phyloP scores from a whole-genome alignment of 2,329 filamentous ascomycete genomes.

The Fusarium sp. region DNA sequence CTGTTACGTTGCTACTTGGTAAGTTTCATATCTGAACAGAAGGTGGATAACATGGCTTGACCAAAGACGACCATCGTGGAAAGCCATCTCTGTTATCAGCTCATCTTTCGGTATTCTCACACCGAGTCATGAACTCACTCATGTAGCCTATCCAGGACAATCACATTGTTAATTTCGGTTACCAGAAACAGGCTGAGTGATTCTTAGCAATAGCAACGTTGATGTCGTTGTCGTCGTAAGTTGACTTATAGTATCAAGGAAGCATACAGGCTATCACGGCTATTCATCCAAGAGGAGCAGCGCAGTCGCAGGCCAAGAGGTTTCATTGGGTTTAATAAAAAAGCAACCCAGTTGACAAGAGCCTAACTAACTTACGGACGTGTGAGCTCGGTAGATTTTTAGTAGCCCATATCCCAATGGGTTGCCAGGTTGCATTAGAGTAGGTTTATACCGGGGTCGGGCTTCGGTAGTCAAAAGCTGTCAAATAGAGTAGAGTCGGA shows the following conservation, averaged over 20 bases:
- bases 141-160: not conserved
- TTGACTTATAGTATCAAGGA: not conserved
- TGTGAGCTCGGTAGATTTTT: constrained; percentile 6
- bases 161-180: constrained; percentile 13
- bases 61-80: too few relatives aligned
- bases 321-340: not conserved
- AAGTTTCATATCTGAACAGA: not conserved
- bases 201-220: not conserved
- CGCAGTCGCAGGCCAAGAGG: not conserved
- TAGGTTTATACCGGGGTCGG: constrained; percentile 3
- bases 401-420: constrained; percentile 4
- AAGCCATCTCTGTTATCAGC: constrained; percentile 5
- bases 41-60: constrained; percentile 10
- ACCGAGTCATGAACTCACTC: constrained; percentile 3
- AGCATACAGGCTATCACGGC: constrained; percentile 2
- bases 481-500: not conserved
- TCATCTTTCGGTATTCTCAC: not conserved
- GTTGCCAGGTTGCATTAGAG: constrained; percentile 5
- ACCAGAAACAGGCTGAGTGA: not conserved
- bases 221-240: not conserved
- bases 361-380: not conserved
- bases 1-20: not conserved
- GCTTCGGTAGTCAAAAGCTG: constrained; percentile 16
- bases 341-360: not conserved
- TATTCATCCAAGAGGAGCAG: not conserved